A percentile compares a stretch with the other conserved stretches of the same genome.
Evolutionary conservation across 1,284 basidiomycete species (phyloP).

Genomic region (Marasmius fiardii): DNA sequence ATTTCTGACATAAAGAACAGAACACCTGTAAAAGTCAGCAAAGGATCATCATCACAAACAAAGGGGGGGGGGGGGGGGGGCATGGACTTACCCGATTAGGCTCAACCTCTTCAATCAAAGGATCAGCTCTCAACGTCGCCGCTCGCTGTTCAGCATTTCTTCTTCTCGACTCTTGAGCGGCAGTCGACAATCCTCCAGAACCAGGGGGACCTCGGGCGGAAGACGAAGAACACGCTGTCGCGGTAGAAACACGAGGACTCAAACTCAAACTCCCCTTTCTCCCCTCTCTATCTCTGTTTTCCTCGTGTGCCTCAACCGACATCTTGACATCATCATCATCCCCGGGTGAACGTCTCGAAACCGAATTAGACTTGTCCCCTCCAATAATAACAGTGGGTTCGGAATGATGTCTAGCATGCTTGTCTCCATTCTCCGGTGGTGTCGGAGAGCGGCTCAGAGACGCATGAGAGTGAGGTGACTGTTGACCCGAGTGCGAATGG

Average conservation of each 20-base stretch:
- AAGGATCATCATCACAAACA: neutral
- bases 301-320: neutral
- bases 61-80: neutral
- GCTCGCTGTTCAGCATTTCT: constrained; percentile 74
- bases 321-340: too few species aligned
- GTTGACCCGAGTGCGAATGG: too few species aligned
- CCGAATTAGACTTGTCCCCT: too few species aligned
- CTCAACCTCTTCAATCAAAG: constrained; percentile 62
- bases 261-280: neutral
- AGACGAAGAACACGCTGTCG: neutral
- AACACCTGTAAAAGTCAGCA: constrained; percentile 28
- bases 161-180: constrained; percentile 56
- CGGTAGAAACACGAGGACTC: neutral
- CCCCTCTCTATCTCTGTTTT: neutral
- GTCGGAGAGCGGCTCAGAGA: neutral
- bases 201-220: neutral
- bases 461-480: too few species aligned
- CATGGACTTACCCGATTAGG: constrained; percentile 53
- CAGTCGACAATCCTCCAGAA: neutral
- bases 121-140: constrained; percentile 60
- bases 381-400: too few species aligned
- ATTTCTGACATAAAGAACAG: constrained; percentile 69
- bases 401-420: neutral
- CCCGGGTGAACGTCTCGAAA: too few species aligned
- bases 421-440: neutral